Percentiles rank a stretch among this genome's conserved stretches.
Evolutionary conservation across 306 rosid species (phyloP).

Genomic region (Trifolium dubium): DNA sequence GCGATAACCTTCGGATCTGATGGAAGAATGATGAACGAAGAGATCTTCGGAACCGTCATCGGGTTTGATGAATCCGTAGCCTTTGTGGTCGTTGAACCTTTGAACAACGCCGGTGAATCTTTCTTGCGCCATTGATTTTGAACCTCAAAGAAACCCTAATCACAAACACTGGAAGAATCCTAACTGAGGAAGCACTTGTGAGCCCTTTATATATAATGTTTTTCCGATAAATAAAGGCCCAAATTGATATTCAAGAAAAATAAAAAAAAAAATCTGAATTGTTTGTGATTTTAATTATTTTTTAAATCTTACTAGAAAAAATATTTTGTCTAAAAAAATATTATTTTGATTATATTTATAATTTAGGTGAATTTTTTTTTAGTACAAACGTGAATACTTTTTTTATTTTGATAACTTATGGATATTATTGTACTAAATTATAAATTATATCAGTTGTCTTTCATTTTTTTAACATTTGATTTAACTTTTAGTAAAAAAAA

Average conservation of each 20-base stretch:
- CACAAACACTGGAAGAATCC: background rate
- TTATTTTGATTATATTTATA: too few relatives aligned
- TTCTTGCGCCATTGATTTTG: conserved; percentile 65
- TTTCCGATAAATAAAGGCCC: background rate
- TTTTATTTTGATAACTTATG: too few relatives aligned
- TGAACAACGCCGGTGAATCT: conserved; percentile 76
- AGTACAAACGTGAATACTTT: too few relatives aligned
- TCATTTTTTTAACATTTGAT: too few relatives aligned
- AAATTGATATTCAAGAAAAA: background rate
- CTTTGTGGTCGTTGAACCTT: conserved; percentile 81
- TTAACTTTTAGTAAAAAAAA: too few relatives aligned
- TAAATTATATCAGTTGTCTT: too few relatives aligned
- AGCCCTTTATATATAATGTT: background rate
- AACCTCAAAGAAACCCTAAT: conserved; percentile 44
- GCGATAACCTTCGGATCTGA: conserved; percentile 88
- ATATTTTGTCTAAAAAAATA: too few relatives aligned
- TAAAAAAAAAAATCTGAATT: background rate
- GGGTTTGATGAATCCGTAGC: conserved; percentile 88
- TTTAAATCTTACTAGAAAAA: too few relatives aligned
- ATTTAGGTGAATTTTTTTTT: too few relatives aligned
- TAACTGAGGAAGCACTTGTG: background rate
- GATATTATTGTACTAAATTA: too few relatives aligned
- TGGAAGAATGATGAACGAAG: conserved; percentile 84
- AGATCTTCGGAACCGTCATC: conserved; percentile 78
- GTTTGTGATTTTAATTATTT: too few relatives aligned